phyloP scores from a whole-genome alignment of 495 filamentous ascomycete species.

The Mycothermus thermophilus region DNA sequence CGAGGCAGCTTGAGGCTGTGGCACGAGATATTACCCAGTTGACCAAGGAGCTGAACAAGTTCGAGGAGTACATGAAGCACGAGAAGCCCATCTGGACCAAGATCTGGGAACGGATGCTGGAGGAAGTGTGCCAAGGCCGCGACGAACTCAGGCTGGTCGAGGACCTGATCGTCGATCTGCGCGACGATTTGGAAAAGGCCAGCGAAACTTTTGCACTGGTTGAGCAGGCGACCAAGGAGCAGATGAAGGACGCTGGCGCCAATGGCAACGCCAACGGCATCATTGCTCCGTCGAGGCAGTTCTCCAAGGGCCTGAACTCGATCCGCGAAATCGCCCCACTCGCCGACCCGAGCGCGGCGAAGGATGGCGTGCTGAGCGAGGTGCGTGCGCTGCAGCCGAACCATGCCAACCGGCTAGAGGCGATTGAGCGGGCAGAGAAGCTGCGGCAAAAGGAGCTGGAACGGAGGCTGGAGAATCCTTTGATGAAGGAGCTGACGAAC shows the following conservation, averaged over 20 bases:
- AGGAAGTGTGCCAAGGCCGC: conserved; percentile 86
- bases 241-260: conserved; percentile 55
- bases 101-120: conserved; percentile 94
- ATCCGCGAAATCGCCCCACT: conserved; percentile 46
- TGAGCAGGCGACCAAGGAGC: conserved; percentile 91
- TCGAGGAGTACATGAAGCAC: conserved; percentile 77
- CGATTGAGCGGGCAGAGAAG: conserved; percentile 90
- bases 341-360: conserved; percentile 64
- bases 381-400: conserved; percentile 91
- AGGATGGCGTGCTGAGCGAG: conserved; percentile 83
- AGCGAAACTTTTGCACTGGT: conserved; percentile 85
- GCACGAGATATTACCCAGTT: conserved; percentile 72
- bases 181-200: conserved; percentile 91
- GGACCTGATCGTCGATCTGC: conserved; percentile 77
- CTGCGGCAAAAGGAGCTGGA: conserved; percentile 77
- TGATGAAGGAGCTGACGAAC: conserved; percentile 72
- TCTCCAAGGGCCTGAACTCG: conserved; percentile 41
- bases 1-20: conserved; percentile 78
- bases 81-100: conserved; percentile 97
- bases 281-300: conserved; percentile 31
- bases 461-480: conserved; percentile 56
- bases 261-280: conserved; percentile 25
- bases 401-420: conserved; percentile 81
- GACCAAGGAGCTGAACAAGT: conserved; percentile 80
- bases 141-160: conserved; percentile 91